Conservation (phyloP, 768 basidiomycete genomes). For the Lactarius akahatsu region DNA sequence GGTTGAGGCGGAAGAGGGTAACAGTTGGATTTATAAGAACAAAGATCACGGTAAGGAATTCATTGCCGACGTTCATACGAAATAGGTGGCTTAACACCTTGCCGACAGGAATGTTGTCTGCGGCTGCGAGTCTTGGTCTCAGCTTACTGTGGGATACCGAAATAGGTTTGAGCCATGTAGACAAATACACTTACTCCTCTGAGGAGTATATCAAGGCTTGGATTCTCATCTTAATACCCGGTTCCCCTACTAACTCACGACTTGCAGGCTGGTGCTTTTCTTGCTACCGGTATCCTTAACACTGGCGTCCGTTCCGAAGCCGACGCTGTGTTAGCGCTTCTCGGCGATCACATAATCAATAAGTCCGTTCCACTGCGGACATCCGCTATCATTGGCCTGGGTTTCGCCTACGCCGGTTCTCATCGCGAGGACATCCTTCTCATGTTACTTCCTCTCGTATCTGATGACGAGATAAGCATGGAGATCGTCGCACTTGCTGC, state of each 20-base stretch:
- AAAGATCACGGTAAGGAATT: constrained; percentile 82
- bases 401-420: constrained; percentile 92
- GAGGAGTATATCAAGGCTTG: constrained; percentile 93
- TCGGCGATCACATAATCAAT: constrained; percentile 88
- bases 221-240: neutral
- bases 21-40: constrained; percentile 99
- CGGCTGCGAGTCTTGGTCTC: constrained; percentile 90
- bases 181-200: constrained; percentile 95
- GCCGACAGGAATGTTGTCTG: constrained; percentile 87
- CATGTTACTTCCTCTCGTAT: constrained; percentile 75
- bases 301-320: constrained; percentile 87
- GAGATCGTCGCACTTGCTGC: constrained; percentile 86
- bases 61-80: neutral
- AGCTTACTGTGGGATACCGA: constrained; percentile 97
- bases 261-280: constrained; percentile 78
- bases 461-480: constrained; percentile 81
- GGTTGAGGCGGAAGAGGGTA: constrained; percentile 94
- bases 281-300: constrained; percentile 93
- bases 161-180: constrained; percentile 87
- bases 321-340: constrained; percentile 87
- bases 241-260: neutral
- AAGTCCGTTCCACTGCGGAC: constrained; percentile 81
- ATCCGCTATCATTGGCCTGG: constrained; percentile 88
- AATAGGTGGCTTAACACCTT: neutral
- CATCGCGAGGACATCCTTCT: constrained; percentile 81